Evolutionary conservation across 306 rosid genomes (phyloP).

Genomic region (Macrotyloma uniflorum): DNA sequence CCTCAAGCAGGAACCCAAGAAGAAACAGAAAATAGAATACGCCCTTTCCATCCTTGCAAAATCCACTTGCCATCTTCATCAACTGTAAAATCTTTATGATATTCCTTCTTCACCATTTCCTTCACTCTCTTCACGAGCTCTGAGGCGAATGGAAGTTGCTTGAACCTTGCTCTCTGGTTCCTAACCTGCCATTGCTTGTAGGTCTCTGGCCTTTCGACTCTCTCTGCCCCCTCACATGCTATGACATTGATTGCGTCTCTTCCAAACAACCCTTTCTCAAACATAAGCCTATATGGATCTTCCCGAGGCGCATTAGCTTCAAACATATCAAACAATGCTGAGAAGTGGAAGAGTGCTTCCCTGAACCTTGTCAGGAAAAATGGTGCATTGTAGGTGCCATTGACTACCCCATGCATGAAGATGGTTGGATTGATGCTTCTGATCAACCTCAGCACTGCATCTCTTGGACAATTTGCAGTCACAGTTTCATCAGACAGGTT

Average conservation of each 20-base stretch:
- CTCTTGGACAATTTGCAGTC: slow-evolving; percentile 62
- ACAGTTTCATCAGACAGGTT: slow-evolving; percentile 66
- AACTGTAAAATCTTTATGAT: slow-evolving; percentile 66
- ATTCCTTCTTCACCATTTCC: slow-evolving; percentile 59
- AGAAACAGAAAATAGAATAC: slow-evolving; percentile 60
- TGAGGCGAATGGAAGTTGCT: slow-evolving; percentile 59
- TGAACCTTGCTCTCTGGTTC: slow-evolving; percentile 75
- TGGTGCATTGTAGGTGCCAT: slow-evolving; percentile 77
- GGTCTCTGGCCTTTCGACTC: slow-evolving; percentile 86
- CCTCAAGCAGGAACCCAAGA: slow-evolving; percentile 68
- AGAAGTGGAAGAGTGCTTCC: slow-evolving; percentile 79
- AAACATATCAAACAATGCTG: slow-evolving; percentile 74
- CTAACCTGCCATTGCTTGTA: slow-evolving; percentile 86
- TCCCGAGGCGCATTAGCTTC: slow-evolving; percentile 64
- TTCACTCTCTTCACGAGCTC: slow-evolving; percentile 55
- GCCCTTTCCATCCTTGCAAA: slow-evolving; percentile 89
- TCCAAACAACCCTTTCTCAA: slow-evolving; percentile 68
- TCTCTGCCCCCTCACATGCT: slow-evolving; percentile 80
- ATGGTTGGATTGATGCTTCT: slow-evolving; percentile 70
- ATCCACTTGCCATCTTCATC: slow-evolving; percentile 73
- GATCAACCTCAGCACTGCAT: slow-evolving; percentile 63
- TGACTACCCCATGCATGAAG: slow-evolving; percentile 68
- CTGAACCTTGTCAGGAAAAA: slow-evolving; percentile 73
- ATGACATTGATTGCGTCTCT: slow-evolving; percentile 70
- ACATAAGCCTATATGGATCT: slow-evolving; percentile 56